These are phyloP conservation scores for Pseudozyma hubeiensis DNA, from an alignment of 1,284 basidiomycete species.

Conservation along the genomic window DNA sequence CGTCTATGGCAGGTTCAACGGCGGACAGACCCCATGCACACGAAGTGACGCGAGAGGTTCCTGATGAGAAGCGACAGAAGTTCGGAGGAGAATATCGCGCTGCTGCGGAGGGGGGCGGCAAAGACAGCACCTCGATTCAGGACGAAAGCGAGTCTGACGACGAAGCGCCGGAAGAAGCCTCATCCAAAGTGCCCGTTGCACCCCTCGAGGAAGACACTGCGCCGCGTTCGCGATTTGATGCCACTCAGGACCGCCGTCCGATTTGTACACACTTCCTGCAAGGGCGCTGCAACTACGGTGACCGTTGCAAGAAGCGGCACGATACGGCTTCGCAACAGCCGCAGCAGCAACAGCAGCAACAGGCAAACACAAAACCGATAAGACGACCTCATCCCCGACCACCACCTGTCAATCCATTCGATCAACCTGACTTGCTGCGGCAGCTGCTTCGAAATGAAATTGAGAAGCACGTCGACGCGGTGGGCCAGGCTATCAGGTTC, in stretches of 20 bases:
- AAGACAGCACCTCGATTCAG: not conserved
- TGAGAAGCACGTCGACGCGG: slow-evolving; percentile 86
- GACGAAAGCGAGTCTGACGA: slow-evolving; percentile 19
- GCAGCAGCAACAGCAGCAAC: slow-evolving; percentile 13
- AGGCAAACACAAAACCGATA: not conserved
- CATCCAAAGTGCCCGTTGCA: slow-evolving; percentile 19
- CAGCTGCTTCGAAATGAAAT: slow-evolving; percentile 87
- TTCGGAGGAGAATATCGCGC: not conserved
- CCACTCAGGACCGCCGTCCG: slow-evolving; percentile 21
- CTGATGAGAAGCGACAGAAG: slow-evolving; percentile 12
- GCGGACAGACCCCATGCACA: not conserved
- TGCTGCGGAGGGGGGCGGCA: not conserved
- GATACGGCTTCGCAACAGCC: slow-evolving; percentile 5
- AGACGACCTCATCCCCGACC: slow-evolving; percentile 52
- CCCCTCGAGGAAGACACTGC: slow-evolving; percentile 4
- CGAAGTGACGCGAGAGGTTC: not conserved
- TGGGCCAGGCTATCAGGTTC: slow-evolving; percentile 93
- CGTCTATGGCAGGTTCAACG: not conserved
- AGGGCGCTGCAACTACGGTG: slow-evolving; percentile 58
- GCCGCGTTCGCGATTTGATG: not conserved
- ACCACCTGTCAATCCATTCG: slow-evolving; percentile 62
- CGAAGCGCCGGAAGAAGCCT: slow-evolving; percentile 30
- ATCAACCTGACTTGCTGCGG: slow-evolving; percentile 61
- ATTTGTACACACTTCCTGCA: slow-evolving; percentile 54
- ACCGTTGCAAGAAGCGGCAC: slow-evolving; percentile 55